phyloP scores from a whole-genome alignment of 257 asterid species.

The Paulownia fortunei region DNA sequence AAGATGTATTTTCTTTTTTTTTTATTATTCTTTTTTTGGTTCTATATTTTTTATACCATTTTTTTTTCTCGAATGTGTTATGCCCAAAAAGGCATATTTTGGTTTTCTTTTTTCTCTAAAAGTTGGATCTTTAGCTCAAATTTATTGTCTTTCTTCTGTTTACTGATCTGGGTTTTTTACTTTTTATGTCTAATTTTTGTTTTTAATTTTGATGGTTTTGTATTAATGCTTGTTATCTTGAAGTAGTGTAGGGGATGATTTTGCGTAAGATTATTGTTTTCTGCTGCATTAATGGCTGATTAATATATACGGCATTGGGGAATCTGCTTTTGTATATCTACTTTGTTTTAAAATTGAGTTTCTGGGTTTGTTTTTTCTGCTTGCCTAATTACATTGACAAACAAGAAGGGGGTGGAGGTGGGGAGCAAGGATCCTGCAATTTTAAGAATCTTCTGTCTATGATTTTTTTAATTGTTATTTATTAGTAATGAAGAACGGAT shows the following conservation, averaged over 20 bases:
- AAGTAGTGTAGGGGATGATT: neutral
- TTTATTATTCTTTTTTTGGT: neutral
- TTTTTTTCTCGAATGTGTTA: neutral
- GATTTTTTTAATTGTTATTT: neutral
- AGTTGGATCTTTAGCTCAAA: slow-evolving; percentile 34
- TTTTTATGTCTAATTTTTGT: neutral
- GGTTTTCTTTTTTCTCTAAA: neutral
- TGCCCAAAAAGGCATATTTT: neutral
- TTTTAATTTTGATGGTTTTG: neutral
- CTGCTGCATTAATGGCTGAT: neutral
- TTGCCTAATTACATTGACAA: neutral
- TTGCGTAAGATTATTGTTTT: neutral
- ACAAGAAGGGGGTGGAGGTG: neutral
- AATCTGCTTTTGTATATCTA: neutral
- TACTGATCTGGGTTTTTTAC: slow-evolving; percentile 33
- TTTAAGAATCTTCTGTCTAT: neutral
- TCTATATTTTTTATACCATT: neutral
- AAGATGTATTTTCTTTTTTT: slow-evolving; percentile 10
- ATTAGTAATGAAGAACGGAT: neutral
- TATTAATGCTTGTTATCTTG: neutral
- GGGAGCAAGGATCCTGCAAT: neutral
- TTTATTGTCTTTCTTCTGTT: neutral
- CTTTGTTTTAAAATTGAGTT: neutral
- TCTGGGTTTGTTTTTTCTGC: neutral
- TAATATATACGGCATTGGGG: neutral